phyloP scores from a whole-genome alignment of 2,329 filamentous ascomycete species.

The Colletotrichum tanaceti region DNA sequence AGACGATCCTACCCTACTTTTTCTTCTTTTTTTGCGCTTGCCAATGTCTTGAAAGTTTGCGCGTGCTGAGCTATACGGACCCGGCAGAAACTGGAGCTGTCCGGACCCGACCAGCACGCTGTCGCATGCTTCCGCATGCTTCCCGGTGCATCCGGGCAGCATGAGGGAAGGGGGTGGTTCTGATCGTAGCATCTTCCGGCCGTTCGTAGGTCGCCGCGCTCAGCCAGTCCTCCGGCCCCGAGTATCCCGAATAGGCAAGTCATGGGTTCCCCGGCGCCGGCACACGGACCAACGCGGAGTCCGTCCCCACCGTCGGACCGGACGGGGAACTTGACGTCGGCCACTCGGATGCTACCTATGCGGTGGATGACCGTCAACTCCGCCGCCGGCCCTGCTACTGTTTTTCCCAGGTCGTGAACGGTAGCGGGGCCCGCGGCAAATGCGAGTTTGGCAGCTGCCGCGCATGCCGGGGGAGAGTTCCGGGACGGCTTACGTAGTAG shows the following conservation, averaged over 20 bases:
- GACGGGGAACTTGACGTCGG: constrained; percentile 1
- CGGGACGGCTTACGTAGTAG: background rate
- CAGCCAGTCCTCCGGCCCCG: background rate
- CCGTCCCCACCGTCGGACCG: background rate
- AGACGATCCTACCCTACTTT: background rate
- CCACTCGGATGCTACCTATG: background rate
- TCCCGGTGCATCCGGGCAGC: background rate
- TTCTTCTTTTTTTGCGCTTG: background rate
- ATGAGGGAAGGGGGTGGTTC: too few species aligned
- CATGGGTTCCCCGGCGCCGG: constrained; percentile 19
- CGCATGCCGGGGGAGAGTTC: background rate
- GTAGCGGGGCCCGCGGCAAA: background rate
- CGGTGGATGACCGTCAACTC: background rate
- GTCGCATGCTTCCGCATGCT: background rate
- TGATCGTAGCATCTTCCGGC: background rate
- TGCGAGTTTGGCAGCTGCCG: constrained; percentile 18
- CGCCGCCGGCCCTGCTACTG: background rate
- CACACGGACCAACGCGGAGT: constrained; percentile 16
- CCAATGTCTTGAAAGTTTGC: background rate
- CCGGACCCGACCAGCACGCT: background rate
- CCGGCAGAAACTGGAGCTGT: background rate
- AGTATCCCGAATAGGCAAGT: constrained; percentile 30
- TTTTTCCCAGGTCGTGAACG: background rate
- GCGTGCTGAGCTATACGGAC: background rate
- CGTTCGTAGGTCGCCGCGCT: background rate